Evolutionary conservation across 257 asterid genomes (phyloP).

Genomic region (Striga asiatica): DNA sequence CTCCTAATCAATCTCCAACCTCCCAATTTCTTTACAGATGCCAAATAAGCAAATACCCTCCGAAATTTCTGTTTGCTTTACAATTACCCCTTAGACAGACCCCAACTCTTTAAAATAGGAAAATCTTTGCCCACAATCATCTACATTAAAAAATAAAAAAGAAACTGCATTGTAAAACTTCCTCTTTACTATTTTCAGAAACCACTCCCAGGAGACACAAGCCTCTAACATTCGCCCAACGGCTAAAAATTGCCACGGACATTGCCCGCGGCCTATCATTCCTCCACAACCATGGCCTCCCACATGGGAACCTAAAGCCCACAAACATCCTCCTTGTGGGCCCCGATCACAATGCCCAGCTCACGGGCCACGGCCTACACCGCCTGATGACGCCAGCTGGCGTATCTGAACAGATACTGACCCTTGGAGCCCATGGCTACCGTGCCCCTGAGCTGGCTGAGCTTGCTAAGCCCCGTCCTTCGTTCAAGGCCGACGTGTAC

Average conservation of each 20-base stretch:
- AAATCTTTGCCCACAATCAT: no score
- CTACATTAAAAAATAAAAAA: no score
- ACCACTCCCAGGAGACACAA: constrained; percentile 73
- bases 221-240: constrained; percentile 61
- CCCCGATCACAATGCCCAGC: constrained; percentile 55
- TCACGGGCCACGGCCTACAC: constrained; percentile 86
- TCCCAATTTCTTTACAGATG: no score
- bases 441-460: constrained; percentile 80
- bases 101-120: no score
- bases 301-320: constrained; percentile 90
- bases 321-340: constrained; percentile 70
- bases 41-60: no score
- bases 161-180: no score
- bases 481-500: constrained; percentile 83
- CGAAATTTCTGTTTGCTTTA: neutral
- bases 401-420: constrained; percentile 74
- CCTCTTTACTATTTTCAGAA: constrained; percentile 30
- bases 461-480: constrained; percentile 64
- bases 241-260: constrained; percentile 80
- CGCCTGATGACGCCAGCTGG: constrained; percentile 93
- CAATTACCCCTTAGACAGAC: neutral
- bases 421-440: constrained; percentile 77
- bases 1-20: no score
- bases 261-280: constrained; percentile 85
- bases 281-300: constrained; percentile 86